phyloP scores from a whole-genome alignment of 352 stramenopile genomes.

The Phytophthora hybrid region DNA sequence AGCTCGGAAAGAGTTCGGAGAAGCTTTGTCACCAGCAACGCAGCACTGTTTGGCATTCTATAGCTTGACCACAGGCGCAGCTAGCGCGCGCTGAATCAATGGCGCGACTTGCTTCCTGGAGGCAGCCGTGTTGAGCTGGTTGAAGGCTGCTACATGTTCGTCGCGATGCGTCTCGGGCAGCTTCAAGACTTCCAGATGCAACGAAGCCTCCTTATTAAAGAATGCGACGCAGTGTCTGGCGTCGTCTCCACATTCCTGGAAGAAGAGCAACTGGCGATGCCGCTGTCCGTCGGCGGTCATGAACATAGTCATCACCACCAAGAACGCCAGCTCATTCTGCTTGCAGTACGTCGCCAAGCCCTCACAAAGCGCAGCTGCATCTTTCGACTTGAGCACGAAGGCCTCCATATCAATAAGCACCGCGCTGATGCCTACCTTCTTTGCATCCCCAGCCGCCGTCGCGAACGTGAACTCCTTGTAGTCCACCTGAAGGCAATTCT shows the following conservation, averaged over 20 bases:
- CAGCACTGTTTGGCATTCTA: neutral
- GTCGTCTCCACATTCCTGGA: constrained; percentile 40
- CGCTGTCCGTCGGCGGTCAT: constrained; percentile 49
- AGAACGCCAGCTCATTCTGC: constrained; percentile 62
- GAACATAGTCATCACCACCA: constrained; percentile 80
- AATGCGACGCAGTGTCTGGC: constrained; percentile 48
- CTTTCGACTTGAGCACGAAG: constrained; percentile 58
- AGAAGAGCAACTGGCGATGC: constrained; percentile 75
- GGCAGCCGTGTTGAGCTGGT: constrained; percentile 65
- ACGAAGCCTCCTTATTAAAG: constrained; percentile 44
- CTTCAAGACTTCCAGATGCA: constrained; percentile 53
- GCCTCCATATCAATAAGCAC: constrained; percentile 64
- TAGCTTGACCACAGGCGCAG: constrained; percentile 22
- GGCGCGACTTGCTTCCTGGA: constrained; percentile 86
- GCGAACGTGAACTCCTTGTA: constrained; percentile 79
- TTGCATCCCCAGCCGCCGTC: neutral
- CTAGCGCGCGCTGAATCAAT: constrained; percentile 62
- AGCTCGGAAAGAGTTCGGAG: too few species aligned
- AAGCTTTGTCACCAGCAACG: too few species aligned
- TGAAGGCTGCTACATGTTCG: constrained; percentile 49
- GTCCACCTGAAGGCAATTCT: constrained; percentile 78
- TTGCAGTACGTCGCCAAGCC: constrained; percentile 49
- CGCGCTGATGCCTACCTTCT: constrained; percentile 64
- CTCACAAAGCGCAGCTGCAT: constrained; percentile 37
- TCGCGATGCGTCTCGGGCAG: constrained; percentile 45